Base-by-base conservation (phyloP, 306 rosid genomes). In the Begonia masoniana region DNA sequence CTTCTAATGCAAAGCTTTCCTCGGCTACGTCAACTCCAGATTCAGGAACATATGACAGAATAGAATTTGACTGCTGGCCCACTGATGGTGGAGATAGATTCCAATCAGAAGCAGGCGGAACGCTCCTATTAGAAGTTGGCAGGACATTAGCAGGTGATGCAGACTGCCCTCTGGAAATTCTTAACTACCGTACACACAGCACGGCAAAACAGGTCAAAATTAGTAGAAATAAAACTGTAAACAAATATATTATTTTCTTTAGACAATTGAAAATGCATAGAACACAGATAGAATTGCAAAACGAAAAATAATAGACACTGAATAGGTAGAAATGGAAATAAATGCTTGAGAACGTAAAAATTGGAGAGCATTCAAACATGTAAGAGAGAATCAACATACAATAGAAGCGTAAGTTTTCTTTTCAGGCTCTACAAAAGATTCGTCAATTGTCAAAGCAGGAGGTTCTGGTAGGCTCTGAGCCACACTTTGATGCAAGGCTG, bases 401-500 rank as follows among this genome's bases (percentile, higher is more conserved):
- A 92, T 86, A 45, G 99, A 86, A 66, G 99, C 96, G 51, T 75
- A 92, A 60, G 94, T 83, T 70, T 74, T 86, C 81, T 76, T 86
- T 15, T 76, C 71, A 66, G 84, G 79, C 68, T 86, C 99, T 65
- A 80, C 94, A 17, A 62, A 65, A 2, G 74, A 80, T 61, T 92
- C 99, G 60, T 86, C 99, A 46, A 68, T 63, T 43, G 50, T 60
- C 59, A 67, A 58, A 39, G 60, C 73, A 23, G 77, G 76, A 35
- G 76, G 47, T 65, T 92, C 96, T 43, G 39, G 80, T 47, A 58
- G 55, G 14, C 68, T 56, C 43, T 83, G 72, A 31, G 57, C 75
- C 47, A 58, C 74, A 54, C 10, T 74, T 64, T 71, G 82, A 69
- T 61, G 62, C 0, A 79, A 68, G 50, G 66, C 68, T 68, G 74